Evolutionary conservation across 163 green algal genomes (phyloP), one percentile per base, ranked within the genome.

Genomic region (Chloromonas sp.): DNA sequence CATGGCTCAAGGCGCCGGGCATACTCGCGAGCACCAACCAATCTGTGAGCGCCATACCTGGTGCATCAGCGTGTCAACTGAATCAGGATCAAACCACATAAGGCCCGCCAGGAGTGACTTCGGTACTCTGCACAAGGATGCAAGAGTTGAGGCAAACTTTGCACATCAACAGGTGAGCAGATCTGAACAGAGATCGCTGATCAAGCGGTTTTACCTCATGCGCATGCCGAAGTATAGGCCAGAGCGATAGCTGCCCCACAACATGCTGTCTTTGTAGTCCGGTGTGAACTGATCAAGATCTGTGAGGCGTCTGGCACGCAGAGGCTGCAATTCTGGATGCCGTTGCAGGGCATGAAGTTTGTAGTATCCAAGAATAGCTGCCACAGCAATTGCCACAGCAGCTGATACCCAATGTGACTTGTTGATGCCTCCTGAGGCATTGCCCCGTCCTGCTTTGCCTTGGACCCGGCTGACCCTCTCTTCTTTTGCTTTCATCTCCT

Each of bases 211-310:
- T 2, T 58, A 91, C 91, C 92, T 84, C 0, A 89, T 90, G 74
- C 86, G 85, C 90, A 93, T 93, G 85, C 95, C 96, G 85, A 98
- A 95, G 87, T 99, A 99, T 0, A 96, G 90, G 3, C 95, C 94
- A 1, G 96, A 92, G 0, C 96, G 83, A 86, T 98, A 98, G 60
- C 92, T 97, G 13, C 96, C 96, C 96, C 96, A 99, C 11, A 98
- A 86, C 89, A 96, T 92, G 1, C 87, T 58, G 57, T 94, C 66
- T 11, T 74, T 5, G 66, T 74, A 74, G 11, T 36, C 36, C 36
- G 66, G 5, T 74, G 66, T 11, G 66, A 11, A 11, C 66, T 5
- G 11, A 11, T 5, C 5, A 74, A 74, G 66, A 74, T 74, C 66
- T 74, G 66, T 11, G 66, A 74, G 66, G 66, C 66, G 66, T 11